phyloP scores from a whole-genome alignment of 2,329 filamentous ascomycete species.

The Nannizziopsis arthrosporioides region DNA sequence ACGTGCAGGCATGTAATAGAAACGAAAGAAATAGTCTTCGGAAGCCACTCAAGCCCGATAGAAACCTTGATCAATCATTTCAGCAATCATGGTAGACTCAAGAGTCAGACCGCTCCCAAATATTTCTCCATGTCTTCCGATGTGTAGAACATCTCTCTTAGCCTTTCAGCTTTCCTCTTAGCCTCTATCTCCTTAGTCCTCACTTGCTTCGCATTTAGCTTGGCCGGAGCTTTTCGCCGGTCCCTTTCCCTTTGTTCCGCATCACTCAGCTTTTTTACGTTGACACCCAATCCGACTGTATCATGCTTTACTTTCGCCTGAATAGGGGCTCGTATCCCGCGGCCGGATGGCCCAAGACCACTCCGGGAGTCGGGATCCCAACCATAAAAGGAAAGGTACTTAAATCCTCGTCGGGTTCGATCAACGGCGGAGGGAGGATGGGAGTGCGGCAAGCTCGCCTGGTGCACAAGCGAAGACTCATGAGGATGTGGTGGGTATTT shows the following conservation, averaged over 20 bases:
- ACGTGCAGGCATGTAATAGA: no score
- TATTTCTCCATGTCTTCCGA: slow-evolving; percentile 67
- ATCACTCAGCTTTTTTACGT: slow-evolving; percentile 19
- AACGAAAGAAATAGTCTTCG: no score
- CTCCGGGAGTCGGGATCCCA: slow-evolving; percentile 51
- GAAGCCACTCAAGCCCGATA: no score
- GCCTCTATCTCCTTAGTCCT: slow-evolving; percentile 51
- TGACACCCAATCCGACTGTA: slow-evolving; percentile 58
- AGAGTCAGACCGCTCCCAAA: slow-evolving; percentile 37
- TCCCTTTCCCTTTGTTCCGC: slow-evolving; percentile 21
- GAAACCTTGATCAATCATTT: no score
- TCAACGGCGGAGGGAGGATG: slow-evolving; percentile 49
- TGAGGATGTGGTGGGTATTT: slow-evolving; percentile 32
- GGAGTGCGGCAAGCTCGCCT: slow-evolving; percentile 45
- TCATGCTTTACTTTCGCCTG: slow-evolving; percentile 61
- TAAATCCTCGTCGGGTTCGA: slow-evolving; percentile 44
- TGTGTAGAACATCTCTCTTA: slow-evolving; percentile 62
- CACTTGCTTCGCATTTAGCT: slow-evolving; percentile 59
- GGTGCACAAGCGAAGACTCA: slow-evolving; percentile 45
- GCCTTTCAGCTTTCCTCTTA: slow-evolving; percentile 49
- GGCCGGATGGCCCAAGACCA: slow-evolving; percentile 58
- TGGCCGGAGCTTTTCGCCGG: slow-evolving; percentile 30
- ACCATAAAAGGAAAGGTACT: slow-evolving; percentile 46
- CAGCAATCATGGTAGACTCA: not conserved
- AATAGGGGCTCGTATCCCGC: slow-evolving; percentile 65